Evolutionary conservation across 2,329 filamentous ascomycete species (phyloP), one percentile per base, ranked within the genome.

Genomic region (Alternaria sp.): DNA sequence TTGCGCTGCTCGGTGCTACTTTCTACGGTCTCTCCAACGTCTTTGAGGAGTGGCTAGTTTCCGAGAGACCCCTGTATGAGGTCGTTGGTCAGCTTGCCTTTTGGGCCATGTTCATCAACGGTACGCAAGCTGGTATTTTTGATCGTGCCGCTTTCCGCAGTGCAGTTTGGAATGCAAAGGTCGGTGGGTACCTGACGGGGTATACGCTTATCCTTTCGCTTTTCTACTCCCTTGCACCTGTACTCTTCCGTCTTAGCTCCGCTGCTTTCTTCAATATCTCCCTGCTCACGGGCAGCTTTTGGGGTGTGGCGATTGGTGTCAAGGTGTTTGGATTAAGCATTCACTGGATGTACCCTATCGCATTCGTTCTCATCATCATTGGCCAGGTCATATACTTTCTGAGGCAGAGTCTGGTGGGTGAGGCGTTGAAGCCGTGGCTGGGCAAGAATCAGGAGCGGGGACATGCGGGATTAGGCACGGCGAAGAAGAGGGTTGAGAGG

Each of bases 251-350:
- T 65, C 90, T 98, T 81, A 90, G 90, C 28, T 91, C 87, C 14
- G 95, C 95, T 3, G 94, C 93, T 21, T 97, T 99, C 80, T 96
- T 97, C 83, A 96, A 99, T 79, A 96, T 98, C 72, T 94, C 90
- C 7, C 82, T 99, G 65, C 83, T 99, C 60, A 98, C 95, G 2
- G 92, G 89, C 69, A 97, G 96, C 80, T 98, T 98, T 81, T 99
- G 95, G 95, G 93, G 93, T 65, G 90, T 96, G 62, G 90, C 96
- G 67, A 94, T 99, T 69, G 95, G 95, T 49, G 87, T 96, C 67
- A 85, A 89, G 74, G 91, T 98, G 48, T 96, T 99, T 72, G 87
- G 89, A 42, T 86, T 90, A 69, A 79, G 79, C 39, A 87, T 99
- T 57, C 91, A 97, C 80, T 97, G 87, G 83, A 84, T 97, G 80